Evolutionary conservation across 163 green algal genomes (phyloP).

Genomic region (Volvox carteri): DNA sequence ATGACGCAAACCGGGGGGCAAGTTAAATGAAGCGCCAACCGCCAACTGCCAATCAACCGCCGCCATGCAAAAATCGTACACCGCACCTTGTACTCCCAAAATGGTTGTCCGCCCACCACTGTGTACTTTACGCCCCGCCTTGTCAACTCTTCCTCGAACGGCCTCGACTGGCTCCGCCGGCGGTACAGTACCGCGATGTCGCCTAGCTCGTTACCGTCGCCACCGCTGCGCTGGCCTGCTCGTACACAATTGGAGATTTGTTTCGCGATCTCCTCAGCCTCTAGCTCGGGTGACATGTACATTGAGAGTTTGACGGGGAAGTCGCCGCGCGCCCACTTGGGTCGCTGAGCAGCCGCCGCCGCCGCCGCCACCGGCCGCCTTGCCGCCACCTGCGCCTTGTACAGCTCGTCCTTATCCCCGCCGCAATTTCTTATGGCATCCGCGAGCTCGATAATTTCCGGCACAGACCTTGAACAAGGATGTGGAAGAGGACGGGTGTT

Average conservation of each 20-base stretch:
- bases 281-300: not conserved
- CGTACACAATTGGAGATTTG: not conserved
- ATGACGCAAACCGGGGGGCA: no score
- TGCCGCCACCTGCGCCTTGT: not conserved
- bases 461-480: conserved; percentile 14
- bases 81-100: conserved; percentile 67
- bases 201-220: not conserved
- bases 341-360: not conserved
- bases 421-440: not conserved
- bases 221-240: not conserved
- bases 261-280: not conserved
- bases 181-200: conserved; percentile 81
- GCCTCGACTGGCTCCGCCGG: conserved; percentile 61
- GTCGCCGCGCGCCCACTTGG: not conserved
- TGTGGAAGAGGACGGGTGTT: no score
- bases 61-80: no score
- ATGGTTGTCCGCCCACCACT: conserved; percentile 72
- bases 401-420: no score
- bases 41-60: no score
- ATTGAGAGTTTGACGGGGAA: no score
- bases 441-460: not conserved
- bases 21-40: no score
- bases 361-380: not conserved
- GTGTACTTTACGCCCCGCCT: conserved; percentile 66
- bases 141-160: conserved; percentile 77